Evolutionary conservation across 2,329 filamentous ascomycete genomes (phyloP), one percentile per base, ranked within the genome.

Genomic region (Colletotrichum plurivorum): DNA sequence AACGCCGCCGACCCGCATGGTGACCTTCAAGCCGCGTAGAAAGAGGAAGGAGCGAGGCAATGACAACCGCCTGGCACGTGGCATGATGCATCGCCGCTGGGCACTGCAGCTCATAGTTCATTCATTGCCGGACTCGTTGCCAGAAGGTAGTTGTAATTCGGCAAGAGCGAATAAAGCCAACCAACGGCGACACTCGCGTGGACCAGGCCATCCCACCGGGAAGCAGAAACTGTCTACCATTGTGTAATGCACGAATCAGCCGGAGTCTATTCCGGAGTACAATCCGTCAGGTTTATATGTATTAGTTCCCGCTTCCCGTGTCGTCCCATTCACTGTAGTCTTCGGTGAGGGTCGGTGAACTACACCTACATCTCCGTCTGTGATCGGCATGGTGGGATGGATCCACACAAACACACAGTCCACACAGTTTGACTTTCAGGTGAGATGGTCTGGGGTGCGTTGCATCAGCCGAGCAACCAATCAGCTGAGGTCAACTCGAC

Each of bases 401-500:
- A 43, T 36, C 63, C 57, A 51, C 22, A 25, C 22, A 25, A n/a
- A n/a, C 1, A 5, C 22, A 25, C 66, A 57, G 18, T 27, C 22
- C 25, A 18, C 31, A 8, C 31, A 36, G 31, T 36, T 36, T 36
- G 31, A 10, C 31, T 36, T 36, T 36, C 8, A 36, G 25, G 58
- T 22, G 48, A 43, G 20, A 25, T 49, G 60, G 52, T 36, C 61
- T 27, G 61, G 66, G 66, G 54, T 65, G 54, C 43, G 61, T 55
- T 51, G 43, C 43, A 59, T 57, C 25, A 41, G 27, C 9, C 3
- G 22, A 36, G 39, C 54, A 25, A 39, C 66, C 66, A 69, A 69
- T 66, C 66, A 66, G 36, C 49, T 36, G n/a, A 8, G 49, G 62
- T n/a, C 36, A 59, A 46, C 31, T 20, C 43, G 57, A 66, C 66